phyloP scores from a whole-genome alignment of 2,329 filamentous ascomycete genomes.

The Bipolaris oryzae region DNA sequence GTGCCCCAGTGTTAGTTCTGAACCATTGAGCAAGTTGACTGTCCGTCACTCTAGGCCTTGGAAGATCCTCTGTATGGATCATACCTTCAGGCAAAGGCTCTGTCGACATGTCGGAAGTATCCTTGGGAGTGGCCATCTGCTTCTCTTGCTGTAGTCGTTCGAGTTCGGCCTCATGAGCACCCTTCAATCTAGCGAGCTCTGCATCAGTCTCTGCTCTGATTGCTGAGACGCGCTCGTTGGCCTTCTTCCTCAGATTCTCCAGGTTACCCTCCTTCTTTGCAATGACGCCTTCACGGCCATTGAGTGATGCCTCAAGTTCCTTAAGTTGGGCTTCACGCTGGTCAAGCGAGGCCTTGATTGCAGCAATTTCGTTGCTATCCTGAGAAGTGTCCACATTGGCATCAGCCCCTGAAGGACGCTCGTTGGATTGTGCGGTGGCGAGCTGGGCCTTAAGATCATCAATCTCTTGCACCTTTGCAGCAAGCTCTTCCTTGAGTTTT shows the following conservation, averaged over 20 bases:
- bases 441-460: conserved; percentile 52
- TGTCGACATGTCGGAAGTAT: conserved; percentile 1
- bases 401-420: conserved; percentile 8
- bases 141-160: conserved; percentile 32
- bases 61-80: conserved; percentile 34
- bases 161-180: conserved; percentile 46
- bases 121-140: conserved; percentile 6
- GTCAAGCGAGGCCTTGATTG: conserved; percentile 42
- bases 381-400: conserved; percentile 53
- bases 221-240: conserved; percentile 70
- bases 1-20: conserved; percentile 12
- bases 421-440: conserved; percentile 25
- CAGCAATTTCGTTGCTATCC: conserved; percentile 52
- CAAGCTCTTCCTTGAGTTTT: conserved; percentile 47
- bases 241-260: conserved; percentile 54
- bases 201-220: conserved; percentile 27
- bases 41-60: conserved; percentile 18
- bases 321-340: conserved; percentile 35
- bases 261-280: conserved; percentile 32
- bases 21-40: conserved; percentile 18
- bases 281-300: conserved; percentile 35
- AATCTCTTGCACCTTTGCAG: conserved; percentile 53
- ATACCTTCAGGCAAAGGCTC: conserved; percentile 12
- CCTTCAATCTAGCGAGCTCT: conserved; percentile 53
- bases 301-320: conserved; percentile 54